A percentile compares a stretch with the other conserved stretches of the same genome.
phyloP scores from a whole-genome alignment of 164 flowering plant genomes.

The Aristolochia californica region DNA sequence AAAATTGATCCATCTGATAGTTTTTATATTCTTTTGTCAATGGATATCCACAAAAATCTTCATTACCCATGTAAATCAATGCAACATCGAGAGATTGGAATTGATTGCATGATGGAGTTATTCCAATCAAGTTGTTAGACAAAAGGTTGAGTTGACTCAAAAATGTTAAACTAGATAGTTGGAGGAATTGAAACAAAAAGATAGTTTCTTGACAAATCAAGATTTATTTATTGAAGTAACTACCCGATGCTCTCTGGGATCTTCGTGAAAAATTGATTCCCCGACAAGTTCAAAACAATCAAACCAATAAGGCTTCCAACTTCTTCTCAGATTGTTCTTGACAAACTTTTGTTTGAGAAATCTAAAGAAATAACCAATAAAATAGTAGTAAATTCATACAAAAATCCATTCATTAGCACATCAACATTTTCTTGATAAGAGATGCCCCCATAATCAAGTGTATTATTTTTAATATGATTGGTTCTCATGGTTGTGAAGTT shows the following conservation, averaged over 20 bases:
- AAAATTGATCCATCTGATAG: too few species aligned
- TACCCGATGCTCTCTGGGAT: too few species aligned
- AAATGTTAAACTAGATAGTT: slow-evolving; percentile 11
- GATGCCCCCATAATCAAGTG: not conserved
- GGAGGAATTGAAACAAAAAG: slow-evolving; percentile 19
- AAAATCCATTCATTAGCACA: slow-evolving; percentile 12
- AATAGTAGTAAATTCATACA: slow-evolving; percentile 1
- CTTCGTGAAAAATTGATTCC: too few species aligned
- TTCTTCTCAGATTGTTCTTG: slow-evolving; percentile 20
- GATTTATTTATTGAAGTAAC: too few species aligned
- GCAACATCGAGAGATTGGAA: not conserved
- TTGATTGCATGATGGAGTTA: slow-evolving; percentile 12
- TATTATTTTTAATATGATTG: not conserved
- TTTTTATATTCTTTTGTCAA: not conserved
- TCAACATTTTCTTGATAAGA: not conserved
- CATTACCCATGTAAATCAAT: not conserved
- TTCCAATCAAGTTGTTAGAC: slow-evolving; percentile 20
- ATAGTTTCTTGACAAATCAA: too few species aligned
- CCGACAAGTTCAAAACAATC: too few species aligned
- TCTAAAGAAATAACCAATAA: slow-evolving; percentile 13
- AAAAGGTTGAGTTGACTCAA: slow-evolving; percentile 23
- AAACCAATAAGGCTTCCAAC: too few species aligned
- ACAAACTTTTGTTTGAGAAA: slow-evolving; percentile 20
- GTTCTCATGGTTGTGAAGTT: slow-evolving; percentile 17
- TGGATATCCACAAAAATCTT: not conserved